A percentile compares a stretch with the other conserved stretches of the same genome.
These are phyloP conservation scores for Nitzschia sp. DNA, from an alignment of 108 stramenopile genomes.

Conservation along the genomic window DNA sequence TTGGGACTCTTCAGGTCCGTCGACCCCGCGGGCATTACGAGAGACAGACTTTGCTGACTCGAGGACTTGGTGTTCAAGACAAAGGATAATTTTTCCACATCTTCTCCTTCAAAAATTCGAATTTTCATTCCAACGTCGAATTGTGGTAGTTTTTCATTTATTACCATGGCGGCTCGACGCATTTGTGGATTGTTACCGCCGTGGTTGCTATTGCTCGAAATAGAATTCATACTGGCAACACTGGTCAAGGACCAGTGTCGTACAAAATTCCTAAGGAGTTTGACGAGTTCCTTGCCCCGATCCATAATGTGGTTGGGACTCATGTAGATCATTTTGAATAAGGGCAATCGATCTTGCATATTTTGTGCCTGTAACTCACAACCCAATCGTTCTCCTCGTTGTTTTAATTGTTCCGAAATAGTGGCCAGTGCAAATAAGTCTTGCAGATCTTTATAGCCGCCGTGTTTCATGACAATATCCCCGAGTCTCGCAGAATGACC, in stretches of 20 bases:
- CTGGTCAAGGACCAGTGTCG: conserved; percentile 13
- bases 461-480: conserved; percentile 83
- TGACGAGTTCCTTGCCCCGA: conserved; percentile 6
- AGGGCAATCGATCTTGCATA: conserved; percentile 62
- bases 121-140: conserved; percentile 25
- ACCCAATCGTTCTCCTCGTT: conserved; percentile 24
- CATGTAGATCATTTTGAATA: conserved; percentile 77
- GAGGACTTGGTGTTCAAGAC: conserved; percentile 12
- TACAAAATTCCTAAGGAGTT: conserved; percentile 9
- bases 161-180: background rate
- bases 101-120: conserved; percentile 26
- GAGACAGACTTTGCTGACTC: conserved; percentile 2
- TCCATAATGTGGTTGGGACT: conserved; percentile 58
- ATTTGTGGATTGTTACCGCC: background rate
- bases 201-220: no score
- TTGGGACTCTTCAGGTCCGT: background rate
- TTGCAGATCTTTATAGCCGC: conserved; percentile 66
- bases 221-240: background rate
- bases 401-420: conserved; percentile 61
- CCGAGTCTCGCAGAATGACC: conserved; percentile 67
- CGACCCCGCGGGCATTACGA: conserved; percentile 17
- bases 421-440: conserved; percentile 71
- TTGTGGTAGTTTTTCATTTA: conserved; percentile 1
- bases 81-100: background rate
- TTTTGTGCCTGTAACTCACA: conserved; percentile 31